Percentiles rank a stretch among this genome's conserved stretches.
These are phyloP conservation scores for Stentor coeruleus DNA, from an alignment of 73 alveolate species.

Conservation along the genomic window DNA sequence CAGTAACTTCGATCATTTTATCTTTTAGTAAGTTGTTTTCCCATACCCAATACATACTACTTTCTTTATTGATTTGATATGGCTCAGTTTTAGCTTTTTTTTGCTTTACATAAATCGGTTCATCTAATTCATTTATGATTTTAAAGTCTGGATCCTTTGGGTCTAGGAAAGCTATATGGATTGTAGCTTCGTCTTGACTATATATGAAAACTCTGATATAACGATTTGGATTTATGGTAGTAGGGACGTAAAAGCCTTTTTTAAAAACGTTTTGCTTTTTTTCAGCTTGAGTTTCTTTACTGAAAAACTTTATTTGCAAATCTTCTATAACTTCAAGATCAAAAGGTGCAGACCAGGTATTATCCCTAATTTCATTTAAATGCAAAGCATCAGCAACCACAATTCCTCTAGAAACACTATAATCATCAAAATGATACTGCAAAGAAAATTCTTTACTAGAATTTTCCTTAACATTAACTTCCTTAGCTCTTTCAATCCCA, in stretches of 20 bases:
- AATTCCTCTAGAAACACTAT: background rate
- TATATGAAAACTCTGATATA: background rate
- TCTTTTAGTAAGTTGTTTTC: background rate
- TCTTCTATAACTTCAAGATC: background rate
- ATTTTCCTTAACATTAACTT: background rate
- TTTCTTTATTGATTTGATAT: too few species aligned
- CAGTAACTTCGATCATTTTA: background rate
- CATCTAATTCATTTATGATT: background rate
- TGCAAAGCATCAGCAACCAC: background rate
- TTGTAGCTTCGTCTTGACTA: background rate
- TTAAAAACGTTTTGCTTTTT: background rate
- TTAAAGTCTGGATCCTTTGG: constrained; percentile 20
- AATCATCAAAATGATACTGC: constrained; percentile 11
- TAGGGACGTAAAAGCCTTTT: background rate
- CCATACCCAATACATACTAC: background rate
- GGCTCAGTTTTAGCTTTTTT: background rate
- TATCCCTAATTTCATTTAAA: background rate
- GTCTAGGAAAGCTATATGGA: background rate
- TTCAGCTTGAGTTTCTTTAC: background rate
- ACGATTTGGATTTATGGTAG: background rate
- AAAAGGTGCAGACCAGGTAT: constrained; percentile 20
- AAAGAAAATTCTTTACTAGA: background rate
- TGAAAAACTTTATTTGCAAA: constrained; percentile 3
- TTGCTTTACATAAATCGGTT: background rate
- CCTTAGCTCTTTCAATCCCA: background rate